These are phyloP conservation scores for Penicillium argentinense DNA, from an alignment of 495 filamentous ascomycete genomes.

Conservation along the genomic window DNA sequence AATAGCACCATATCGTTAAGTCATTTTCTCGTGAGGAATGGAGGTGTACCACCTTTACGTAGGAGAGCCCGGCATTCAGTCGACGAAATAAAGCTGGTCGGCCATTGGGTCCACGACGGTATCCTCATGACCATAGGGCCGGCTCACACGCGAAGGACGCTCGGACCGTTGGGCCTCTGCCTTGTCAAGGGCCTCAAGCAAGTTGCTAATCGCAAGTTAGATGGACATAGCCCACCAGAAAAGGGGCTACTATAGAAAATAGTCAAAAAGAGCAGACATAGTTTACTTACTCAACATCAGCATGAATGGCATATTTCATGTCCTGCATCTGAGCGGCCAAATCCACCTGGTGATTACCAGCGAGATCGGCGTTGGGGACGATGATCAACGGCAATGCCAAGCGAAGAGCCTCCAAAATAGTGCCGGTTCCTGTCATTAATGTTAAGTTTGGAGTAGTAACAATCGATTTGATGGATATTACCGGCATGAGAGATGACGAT, in stretches of 20 bases:
- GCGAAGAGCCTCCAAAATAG: slow-evolving; percentile 79
- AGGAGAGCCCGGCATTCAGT: neutral
- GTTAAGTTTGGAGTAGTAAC: neutral
- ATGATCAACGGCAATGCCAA: slow-evolving; percentile 69
- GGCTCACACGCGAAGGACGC: slow-evolving; percentile 35
- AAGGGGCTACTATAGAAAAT: too few relatives aligned
- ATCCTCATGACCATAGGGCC: neutral
- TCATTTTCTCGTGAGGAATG: neutral
- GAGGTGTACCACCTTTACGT: too few relatives aligned
- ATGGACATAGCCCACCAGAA: too few relatives aligned
- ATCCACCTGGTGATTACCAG: slow-evolving; percentile 92
- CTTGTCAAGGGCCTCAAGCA: slow-evolving; percentile 41
- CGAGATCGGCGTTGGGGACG: slow-evolving; percentile 78
- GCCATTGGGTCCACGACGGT: neutral
- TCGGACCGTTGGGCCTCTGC: slow-evolving; percentile 44
- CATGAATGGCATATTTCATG: slow-evolving; percentile 69
- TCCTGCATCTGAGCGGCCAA: slow-evolving; percentile 69
- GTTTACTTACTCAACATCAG: slow-evolving; percentile 63
- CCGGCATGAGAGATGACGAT: slow-evolving; percentile 90
- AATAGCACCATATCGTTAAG: neutral
- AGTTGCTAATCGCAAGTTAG: slow-evolving; percentile 29
- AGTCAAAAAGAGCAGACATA: too few relatives aligned
- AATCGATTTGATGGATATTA: slow-evolving; percentile 29
- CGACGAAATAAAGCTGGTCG: neutral
- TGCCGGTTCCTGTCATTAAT: slow-evolving; percentile 67